A percentile compares a stretch with the other conserved stretches of the same genome.
phyloP scores from a whole-genome alignment of 371 early-diverging fungal genomes.

The Zychaea mexicana region DNA sequence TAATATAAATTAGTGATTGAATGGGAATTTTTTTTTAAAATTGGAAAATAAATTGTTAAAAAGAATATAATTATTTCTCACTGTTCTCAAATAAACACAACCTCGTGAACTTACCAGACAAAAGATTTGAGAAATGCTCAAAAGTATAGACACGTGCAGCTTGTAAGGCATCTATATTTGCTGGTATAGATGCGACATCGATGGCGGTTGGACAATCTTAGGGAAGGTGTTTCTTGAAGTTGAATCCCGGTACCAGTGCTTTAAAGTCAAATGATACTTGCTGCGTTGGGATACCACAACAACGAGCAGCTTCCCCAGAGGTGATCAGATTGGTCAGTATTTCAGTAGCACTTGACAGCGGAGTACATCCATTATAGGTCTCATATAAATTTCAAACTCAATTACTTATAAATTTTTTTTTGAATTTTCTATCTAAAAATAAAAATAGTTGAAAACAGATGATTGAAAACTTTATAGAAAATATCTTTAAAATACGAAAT shows the following conservation, averaged over 20 bases:
- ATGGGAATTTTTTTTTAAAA: too few species aligned
- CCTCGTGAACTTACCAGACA: background rate
- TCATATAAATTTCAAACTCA: too few species aligned
- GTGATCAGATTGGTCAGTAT: background rate
- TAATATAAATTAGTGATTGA: too few species aligned
- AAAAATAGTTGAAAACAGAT: too few species aligned
- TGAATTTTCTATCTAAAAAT: too few species aligned
- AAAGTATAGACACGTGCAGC: background rate
- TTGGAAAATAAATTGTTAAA: background rate
- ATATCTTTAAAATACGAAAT: too few species aligned
- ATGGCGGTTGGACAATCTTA: background rate
- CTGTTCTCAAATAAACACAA: too few species aligned
- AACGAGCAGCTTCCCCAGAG: background rate
- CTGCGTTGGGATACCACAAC: background rate
- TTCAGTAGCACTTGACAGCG: too few species aligned
- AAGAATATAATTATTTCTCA: background rate
- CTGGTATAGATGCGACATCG: background rate
- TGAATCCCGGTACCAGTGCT: background rate
- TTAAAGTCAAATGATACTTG: background rate
- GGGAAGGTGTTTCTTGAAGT: background rate
- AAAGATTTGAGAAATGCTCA: background rate
- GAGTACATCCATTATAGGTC: too few species aligned
- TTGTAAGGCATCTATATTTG: background rate
- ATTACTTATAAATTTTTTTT: too few species aligned
- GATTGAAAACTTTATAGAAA: too few species aligned